Conservation (phyloP, 768 basidiomycete species). For the Mrakia blollopis region DNA sequence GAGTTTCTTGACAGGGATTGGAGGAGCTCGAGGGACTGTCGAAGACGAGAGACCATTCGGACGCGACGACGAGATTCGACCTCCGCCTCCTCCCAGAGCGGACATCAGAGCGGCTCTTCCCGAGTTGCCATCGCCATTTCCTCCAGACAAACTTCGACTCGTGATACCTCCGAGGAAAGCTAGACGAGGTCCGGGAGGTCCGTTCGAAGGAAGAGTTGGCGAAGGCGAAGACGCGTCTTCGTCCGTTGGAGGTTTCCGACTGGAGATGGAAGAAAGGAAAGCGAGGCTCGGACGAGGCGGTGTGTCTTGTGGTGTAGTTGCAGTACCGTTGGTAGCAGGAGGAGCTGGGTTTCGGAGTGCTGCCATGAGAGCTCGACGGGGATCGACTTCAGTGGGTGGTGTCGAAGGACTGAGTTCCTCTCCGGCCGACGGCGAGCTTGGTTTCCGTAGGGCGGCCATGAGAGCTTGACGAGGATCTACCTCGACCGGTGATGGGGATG, state of each 20-base stretch:
- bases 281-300: background rate
- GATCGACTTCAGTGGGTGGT: background rate
- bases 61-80: background rate
- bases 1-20: slow-evolving; percentile 23
- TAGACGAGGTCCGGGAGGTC: background rate
- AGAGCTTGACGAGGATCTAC: slow-evolving; percentile 13
- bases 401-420: background rate
- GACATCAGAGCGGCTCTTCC: slow-evolving; percentile 9
- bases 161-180: background rate
- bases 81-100: background rate
- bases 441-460: slow-evolving; percentile 16
- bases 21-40: background rate
- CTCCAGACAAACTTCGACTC: background rate
- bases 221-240: background rate
- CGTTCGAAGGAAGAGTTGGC: background rate
- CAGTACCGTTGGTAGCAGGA: background rate
- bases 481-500: background rate
- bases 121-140: background rate
- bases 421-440: background rate
- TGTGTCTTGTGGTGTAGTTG: background rate
- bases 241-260: background rate
- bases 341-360: background rate
- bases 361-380: slow-evolving; percentile 12
- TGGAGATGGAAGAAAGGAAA: background rate
- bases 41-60: background rate